phyloP scores from a whole-genome alignment of 768 basidiomycete genomes.

The Cubamyces sp. region DNA sequence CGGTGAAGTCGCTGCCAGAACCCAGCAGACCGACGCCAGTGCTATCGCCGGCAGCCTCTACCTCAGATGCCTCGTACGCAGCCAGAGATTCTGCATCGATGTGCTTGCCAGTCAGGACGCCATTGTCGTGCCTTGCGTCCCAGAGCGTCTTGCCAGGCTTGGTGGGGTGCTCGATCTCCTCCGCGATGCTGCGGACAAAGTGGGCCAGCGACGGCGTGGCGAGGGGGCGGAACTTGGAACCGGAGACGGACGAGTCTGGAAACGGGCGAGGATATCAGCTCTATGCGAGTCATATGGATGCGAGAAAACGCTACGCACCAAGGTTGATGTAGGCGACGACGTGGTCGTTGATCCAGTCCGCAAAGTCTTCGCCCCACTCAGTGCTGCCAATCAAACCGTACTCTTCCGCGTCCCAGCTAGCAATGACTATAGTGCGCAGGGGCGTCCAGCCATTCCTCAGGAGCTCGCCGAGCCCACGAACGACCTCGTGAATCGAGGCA shows the following conservation, averaged over 20 bases:
- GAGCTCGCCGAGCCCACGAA: constrained; percentile 73
- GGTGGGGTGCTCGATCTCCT: constrained; percentile 76
- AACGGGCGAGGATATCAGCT: too few species aligned
- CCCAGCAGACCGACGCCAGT: constrained; percentile 66
- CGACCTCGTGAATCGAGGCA: constrained; percentile 74
- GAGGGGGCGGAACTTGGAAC: constrained; percentile 56
- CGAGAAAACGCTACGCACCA: constrained; percentile 37
- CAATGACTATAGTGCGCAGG: constrained; percentile 73
- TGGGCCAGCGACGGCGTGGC: constrained; percentile 86
- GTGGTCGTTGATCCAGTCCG: constrained; percentile 76
- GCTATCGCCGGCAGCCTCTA: constrained; percentile 37
- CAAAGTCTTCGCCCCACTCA: constrained; percentile 94
- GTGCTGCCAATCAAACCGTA: constrained; percentile 83
- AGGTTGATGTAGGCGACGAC: constrained; percentile 89
- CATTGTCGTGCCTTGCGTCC: constrained; percentile 71
- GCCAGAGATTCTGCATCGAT: constrained; percentile 48
- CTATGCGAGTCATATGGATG: too few species aligned
- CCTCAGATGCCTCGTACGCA: constrained; percentile 40
- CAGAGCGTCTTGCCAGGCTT: constrained; percentile 68
- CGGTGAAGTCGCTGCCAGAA: constrained; percentile 89
- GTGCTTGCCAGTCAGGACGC: constrained; percentile 47
- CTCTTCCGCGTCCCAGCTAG: constrained; percentile 84
- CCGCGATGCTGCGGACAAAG: constrained; percentile 67
- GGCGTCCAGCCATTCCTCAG: constrained; percentile 82
- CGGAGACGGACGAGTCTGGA: constrained; percentile 65